These are phyloP conservation scores for Colletotrichum ledebouriae DNA, from an alignment of 2,329 filamentous ascomycete species.

Conservation along the genomic window DNA sequence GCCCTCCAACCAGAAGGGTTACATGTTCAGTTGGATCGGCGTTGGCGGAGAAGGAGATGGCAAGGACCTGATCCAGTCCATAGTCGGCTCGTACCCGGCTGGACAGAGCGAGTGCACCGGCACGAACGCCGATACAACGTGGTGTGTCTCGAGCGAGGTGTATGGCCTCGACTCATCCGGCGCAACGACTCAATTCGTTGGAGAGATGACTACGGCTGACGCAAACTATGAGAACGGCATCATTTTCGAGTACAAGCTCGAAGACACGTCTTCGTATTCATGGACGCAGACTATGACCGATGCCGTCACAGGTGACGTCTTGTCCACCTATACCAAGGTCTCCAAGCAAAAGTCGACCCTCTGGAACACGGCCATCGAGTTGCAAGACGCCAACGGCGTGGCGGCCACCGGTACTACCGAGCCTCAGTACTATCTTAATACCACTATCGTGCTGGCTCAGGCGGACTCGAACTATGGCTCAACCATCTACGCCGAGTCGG, in stretches of 20 bases:
- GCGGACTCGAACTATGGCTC: background rate
- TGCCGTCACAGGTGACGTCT: slow-evolving; percentile 9
- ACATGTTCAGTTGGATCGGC: slow-evolving; percentile 11
- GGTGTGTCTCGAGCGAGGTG: slow-evolving; percentile 4
- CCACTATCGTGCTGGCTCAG: slow-evolving; percentile 6
- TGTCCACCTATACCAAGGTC: slow-evolving; percentile 10
- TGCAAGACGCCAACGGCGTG: slow-evolving; percentile 1
- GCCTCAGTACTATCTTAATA: slow-evolving; percentile 14
- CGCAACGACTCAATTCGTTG: background rate
- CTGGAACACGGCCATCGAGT: slow-evolving; percentile 6
- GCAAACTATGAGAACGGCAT: slow-evolving; percentile 18
- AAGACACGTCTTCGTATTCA: slow-evolving; percentile 1
- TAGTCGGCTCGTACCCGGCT: slow-evolving; percentile 7
- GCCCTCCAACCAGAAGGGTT: slow-evolving; percentile 3
- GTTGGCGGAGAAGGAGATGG: background rate
- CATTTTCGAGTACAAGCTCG: slow-evolving; percentile 5
- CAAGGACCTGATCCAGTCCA: slow-evolving; percentile 9
- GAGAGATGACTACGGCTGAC: slow-evolving; percentile 4
- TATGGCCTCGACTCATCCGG: slow-evolving; percentile 1
- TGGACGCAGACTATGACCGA: slow-evolving; percentile 11
- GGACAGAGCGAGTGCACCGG: slow-evolving; percentile 7
- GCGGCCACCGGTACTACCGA: background rate
- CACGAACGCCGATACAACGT: background rate
- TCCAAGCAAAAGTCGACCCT: slow-evolving; percentile 11
- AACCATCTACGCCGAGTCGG: background rate